A percentile compares a stretch with the other conserved stretches of the same genome.
Evolutionary conservation across 2,329 filamentous ascomycete genomes (phyloP).

Genomic region (Penicillium polonicum): DNA sequence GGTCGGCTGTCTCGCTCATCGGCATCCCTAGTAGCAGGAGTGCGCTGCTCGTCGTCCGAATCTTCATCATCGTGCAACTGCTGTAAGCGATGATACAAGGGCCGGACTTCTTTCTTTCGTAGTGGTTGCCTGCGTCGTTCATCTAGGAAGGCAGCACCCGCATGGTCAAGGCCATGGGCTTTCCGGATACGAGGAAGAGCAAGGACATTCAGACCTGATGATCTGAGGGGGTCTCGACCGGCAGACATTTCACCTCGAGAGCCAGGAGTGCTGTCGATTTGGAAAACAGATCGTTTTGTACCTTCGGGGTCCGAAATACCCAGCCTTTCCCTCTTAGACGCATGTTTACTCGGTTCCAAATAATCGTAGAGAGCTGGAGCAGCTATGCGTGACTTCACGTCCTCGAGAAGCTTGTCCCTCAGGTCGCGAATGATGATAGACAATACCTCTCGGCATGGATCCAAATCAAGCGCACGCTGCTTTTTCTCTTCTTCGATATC

Average conservation of each 20-base stretch:
- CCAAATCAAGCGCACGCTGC: constrained; percentile 80
- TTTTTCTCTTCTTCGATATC: constrained; percentile 89
- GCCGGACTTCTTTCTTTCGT: constrained; percentile 66
- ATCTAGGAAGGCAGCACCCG: constrained; percentile 65
- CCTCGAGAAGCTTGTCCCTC: constrained; percentile 79
- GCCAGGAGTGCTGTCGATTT: constrained; percentile 65
- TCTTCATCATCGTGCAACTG: constrained; percentile 76
- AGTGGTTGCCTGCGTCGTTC: constrained; percentile 60
- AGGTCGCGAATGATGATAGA: constrained; percentile 77
- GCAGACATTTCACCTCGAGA: constrained; percentile 43
- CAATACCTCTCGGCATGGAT: constrained; percentile 83
- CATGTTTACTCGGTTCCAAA: constrained; percentile 78
- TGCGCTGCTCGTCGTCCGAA: constrained; percentile 77
- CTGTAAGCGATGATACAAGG: constrained; percentile 76
- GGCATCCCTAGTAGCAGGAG: constrained; percentile 69
- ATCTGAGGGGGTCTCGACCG: constrained; percentile 39
- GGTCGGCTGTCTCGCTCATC: constrained; percentile 83
- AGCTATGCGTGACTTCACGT: constrained; percentile 84
- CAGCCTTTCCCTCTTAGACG: constrained; percentile 73
- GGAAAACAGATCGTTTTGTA: constrained; percentile 55
- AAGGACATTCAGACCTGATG: constrained; percentile 56
- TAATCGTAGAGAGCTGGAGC: constrained; percentile 76
- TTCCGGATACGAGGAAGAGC: constrained; percentile 75
- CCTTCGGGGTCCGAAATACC: constrained; percentile 71
- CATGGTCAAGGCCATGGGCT: constrained; percentile 56